Percentiles rank a stretch among this genome's conserved stretches.
Conservation (phyloP, 306 rosid species). For the Alnus glutinosa region DNA sequence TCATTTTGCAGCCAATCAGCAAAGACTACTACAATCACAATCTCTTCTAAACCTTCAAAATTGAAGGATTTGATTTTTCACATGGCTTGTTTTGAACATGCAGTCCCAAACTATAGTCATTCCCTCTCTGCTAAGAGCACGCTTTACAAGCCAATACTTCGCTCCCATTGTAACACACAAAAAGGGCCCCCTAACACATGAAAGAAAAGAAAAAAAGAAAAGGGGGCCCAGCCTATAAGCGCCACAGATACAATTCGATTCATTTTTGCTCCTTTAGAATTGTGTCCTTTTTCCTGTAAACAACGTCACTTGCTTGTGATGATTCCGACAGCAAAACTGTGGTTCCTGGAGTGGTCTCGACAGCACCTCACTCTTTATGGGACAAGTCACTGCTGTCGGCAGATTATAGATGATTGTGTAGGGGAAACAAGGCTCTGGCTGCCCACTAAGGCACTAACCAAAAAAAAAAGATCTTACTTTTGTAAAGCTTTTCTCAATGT, state of each 20-base stretch:
- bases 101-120: not conserved
- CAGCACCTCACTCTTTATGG: slow-evolving; percentile 5
- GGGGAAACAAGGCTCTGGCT: not conserved
- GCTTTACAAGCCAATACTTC: not conserved
- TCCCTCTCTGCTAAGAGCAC: slow-evolving; percentile 8
- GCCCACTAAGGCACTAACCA: not conserved
- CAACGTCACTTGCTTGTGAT: slow-evolving; percentile 18
- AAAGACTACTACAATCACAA: not conserved
- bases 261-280: slow-evolving; percentile 7
- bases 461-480: slow-evolving; percentile 14
- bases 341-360: slow-evolving; percentile 16
- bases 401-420: slow-evolving; percentile 1
- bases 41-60: not conserved
- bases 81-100: slow-evolving; percentile 1
- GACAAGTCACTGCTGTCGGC: not conserved
- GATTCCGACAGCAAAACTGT: slow-evolving; percentile 28
- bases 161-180: not conserved
- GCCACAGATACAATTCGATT: slow-evolving; percentile 25
- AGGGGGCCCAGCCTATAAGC: slow-evolving; percentile 21
- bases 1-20: too few species aligned
- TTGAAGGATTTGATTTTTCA: not conserved
- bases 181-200: slow-evolving; percentile 23
- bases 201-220: not conserved
- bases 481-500: slow-evolving; percentile 45
- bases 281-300: slow-evolving; percentile 3